Evolutionary conservation across 2,329 filamentous ascomycete species (phyloP), one percentile per base, ranked within the genome.

Genomic region (Neobulgaria alba): DNA sequence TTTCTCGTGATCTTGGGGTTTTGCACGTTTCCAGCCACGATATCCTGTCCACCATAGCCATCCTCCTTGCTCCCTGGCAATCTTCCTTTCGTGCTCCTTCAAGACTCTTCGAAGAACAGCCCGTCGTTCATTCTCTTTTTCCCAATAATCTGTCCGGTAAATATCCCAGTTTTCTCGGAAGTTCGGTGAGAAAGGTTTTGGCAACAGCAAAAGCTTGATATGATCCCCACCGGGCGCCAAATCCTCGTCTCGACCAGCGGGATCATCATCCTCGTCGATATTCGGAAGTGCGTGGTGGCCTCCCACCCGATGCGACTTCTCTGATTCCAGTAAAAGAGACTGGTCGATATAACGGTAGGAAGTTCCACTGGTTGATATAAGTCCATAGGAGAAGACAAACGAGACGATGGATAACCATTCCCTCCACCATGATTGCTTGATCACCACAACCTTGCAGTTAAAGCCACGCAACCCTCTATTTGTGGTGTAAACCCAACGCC

Each of bases 161-260:
- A 90, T 72, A 58, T 98, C 92, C 92, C 92, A 98, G 50, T 95
- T 94, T 61, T 96, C 89, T 15, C 92, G 76, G 57, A 98, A 98
- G 34, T 86, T 87, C 0, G 92, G 82, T 4, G 86, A 93, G 58
- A 98, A 98, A 0, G 89, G 88, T 60, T 98, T 98, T 1, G 92
- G 87, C 9, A 95, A 74, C 5, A 98, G 71, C 14, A 96, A 69
- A 1, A 98, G 73, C 62, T 94, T 92, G 53, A 98, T 82, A 57
- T 90, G 85, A 63, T 96, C 88, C 2, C 92, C 92, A 0, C 89
- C 90, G 0, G 85, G 79, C 1, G 87, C 83, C 32, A 98, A 72
- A 57, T 96, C 92, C 63, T 96, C 90, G 58, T 95, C 89, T 41
- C 87, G 79, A 39, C 74, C 73, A 33, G 67, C 67, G 1, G 82